phyloP scores from a whole-genome alignment of 1,284 basidiomycete genomes.

The Grifola frondosa region DNA sequence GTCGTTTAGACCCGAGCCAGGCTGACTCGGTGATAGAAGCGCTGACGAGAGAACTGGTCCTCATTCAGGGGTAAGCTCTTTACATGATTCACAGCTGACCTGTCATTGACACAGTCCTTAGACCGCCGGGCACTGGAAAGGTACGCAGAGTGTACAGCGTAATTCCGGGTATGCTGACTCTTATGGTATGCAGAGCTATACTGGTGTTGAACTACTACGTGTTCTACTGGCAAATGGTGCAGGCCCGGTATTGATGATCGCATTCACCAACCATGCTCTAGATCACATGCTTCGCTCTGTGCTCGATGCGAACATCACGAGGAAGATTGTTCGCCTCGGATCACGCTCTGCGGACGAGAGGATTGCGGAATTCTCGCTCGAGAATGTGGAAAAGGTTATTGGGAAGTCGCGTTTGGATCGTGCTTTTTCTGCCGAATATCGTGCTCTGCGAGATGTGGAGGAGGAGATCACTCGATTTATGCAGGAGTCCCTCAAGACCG shows the following conservation, averaged over 20 bases:
- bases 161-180: background rate
- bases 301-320: conserved; percentile 60
- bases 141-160: conserved; percentile 30
- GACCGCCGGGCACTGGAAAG: conserved; percentile 78
- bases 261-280: conserved; percentile 75
- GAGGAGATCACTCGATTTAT: conserved; percentile 46
- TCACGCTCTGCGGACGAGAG: conserved; percentile 58
- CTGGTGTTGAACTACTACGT: conserved; percentile 64
- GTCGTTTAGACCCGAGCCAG: conserved; percentile 64
- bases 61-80: conserved; percentile 68
- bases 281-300: conserved; percentile 67
- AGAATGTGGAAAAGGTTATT: conserved; percentile 47
- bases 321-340: conserved; percentile 63
- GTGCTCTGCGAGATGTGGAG: conserved; percentile 45
- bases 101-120: conserved; percentile 21
- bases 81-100: background rate
- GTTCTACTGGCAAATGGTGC: conserved; percentile 54
- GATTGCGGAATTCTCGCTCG: conserved; percentile 57
- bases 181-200: conserved; percentile 49
- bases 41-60: conserved; percentile 54
- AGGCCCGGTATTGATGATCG: conserved; percentile 64
- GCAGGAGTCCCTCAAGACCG: conserved; percentile 36
- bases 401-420: conserved; percentile 43
- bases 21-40: conserved; percentile 64
- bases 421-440: conserved; percentile 32